These are phyloP conservation scores for Talaromyces atroroseus DNA, from an alignment of 2,329 filamentous ascomycete genomes.

Conservation along the genomic window DNA sequence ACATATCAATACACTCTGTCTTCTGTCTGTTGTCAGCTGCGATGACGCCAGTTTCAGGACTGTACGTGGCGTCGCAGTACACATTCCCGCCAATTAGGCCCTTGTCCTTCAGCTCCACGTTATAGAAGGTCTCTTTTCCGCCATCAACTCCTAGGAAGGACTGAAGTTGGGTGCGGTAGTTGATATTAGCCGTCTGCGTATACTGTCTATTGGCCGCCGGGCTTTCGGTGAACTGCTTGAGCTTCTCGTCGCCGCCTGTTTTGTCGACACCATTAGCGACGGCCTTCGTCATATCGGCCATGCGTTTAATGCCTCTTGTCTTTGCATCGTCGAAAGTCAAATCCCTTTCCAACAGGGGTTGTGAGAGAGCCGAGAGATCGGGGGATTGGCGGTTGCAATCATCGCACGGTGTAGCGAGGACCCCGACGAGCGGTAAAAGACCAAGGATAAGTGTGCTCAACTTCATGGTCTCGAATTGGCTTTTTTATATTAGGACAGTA, in stretches of 20 bases:
- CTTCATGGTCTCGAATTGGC: neutral
- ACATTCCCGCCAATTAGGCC: neutral
- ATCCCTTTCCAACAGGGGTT: neutral
- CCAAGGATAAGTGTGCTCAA: neutral
- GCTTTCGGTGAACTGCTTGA: neutral
- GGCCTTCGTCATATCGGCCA: neutral
- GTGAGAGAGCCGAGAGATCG: neutral
- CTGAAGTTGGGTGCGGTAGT: neutral
- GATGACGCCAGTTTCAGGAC: neutral
- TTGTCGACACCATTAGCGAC: neutral
- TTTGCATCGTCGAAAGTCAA: neutral
- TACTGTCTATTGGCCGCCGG: neutral
- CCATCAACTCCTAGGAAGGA: neutral
- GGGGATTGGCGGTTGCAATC: neutral
- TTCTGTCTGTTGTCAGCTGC: neutral
- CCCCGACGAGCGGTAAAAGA: neutral
- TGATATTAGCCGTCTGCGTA: neutral
- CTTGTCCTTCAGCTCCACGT: neutral
- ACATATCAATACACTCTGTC: neutral
- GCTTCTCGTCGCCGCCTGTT: neutral
- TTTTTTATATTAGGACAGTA: too few species aligned
- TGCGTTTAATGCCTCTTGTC: neutral
- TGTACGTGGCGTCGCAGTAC: neutral
- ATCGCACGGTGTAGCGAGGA: neutral
- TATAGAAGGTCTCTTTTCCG: neutral